Evolutionary conservation across 2,329 filamentous ascomycete genomes (phyloP).

Genomic region (Pseudocercospora cruenta): DNA sequence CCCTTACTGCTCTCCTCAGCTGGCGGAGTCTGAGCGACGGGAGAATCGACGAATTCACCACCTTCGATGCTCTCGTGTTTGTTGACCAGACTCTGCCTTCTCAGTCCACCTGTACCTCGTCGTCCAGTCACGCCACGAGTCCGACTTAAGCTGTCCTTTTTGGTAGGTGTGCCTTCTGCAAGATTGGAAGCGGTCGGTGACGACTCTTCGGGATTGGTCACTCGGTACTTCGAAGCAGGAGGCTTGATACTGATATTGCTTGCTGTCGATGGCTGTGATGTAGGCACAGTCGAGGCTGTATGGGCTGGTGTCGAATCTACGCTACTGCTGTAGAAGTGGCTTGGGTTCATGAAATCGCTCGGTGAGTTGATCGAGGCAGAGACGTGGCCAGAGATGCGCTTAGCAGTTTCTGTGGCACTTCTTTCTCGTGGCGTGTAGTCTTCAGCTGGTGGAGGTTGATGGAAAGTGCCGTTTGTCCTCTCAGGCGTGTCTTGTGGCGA

Average conservation of each 20-base stretch:
- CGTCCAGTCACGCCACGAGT: slow-evolving; percentile 18
- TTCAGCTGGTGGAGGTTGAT: slow-evolving; percentile 38
- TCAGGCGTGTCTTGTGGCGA: slow-evolving; percentile 21
- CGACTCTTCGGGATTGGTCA: slow-evolving; percentile 23
- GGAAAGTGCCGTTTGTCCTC: slow-evolving; percentile 33
- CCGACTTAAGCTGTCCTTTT: slow-evolving; percentile 28
- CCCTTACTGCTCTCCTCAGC: slow-evolving; percentile 51
- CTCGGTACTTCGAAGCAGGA: slow-evolving; percentile 20
- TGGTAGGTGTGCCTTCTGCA: slow-evolving; percentile 26
- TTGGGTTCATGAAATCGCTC: slow-evolving; percentile 31
- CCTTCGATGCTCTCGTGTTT: slow-evolving; percentile 31
- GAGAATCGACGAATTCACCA: slow-evolving; percentile 23
- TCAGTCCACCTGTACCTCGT: slow-evolving; percentile 48
- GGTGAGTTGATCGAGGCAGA: slow-evolving; percentile 36
- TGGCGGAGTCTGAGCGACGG: slow-evolving; percentile 20
- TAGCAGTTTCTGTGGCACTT: slow-evolving; percentile 28
- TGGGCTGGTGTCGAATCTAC: slow-evolving; percentile 29
- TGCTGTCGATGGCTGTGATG: slow-evolving; percentile 10
- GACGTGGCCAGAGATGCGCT: slow-evolving; percentile 30
- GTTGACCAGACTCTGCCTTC: slow-evolving; percentile 40
- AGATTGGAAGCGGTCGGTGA: slow-evolving; percentile 19
- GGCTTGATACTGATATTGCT: slow-evolving; percentile 22
- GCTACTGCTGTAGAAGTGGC: slow-evolving; percentile 34
- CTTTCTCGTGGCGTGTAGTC: slow-evolving; percentile 24
- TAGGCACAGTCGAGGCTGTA: slow-evolving; percentile 1